These are phyloP conservation scores for Dioscorea zingiberensis DNA, from an alignment of 106 monocot species.

Conservation along the genomic window DNA sequence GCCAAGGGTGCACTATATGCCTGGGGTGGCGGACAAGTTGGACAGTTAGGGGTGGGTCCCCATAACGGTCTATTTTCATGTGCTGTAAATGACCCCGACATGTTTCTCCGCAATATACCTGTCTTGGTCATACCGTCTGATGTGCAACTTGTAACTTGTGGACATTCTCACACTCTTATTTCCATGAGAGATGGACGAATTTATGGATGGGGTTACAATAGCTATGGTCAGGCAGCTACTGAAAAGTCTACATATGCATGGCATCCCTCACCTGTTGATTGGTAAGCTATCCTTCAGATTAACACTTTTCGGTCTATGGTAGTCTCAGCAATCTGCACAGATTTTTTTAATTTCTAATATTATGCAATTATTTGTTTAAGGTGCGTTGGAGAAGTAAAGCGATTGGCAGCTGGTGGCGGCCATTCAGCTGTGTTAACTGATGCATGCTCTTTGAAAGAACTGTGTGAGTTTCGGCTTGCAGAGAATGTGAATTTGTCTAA, in stretches of 20 bases:
- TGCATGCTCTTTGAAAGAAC: conserved; percentile 81
- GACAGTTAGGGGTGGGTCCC: conserved; percentile 77
- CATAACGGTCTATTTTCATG: conserved; percentile 60
- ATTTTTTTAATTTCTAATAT: neutral
- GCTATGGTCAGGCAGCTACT: conserved; percentile 96
- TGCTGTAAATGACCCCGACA: conserved; percentile 41
- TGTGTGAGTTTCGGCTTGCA: conserved; percentile 90
- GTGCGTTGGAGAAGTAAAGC: conserved; percentile 90
- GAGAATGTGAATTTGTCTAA: conserved; percentile 64
- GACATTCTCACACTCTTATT: conserved; percentile 91
- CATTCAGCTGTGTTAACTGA: conserved; percentile 95
- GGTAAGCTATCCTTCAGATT: conserved; percentile 6
- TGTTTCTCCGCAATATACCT: conserved; percentile 65
- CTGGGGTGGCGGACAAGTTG: conserved; percentile 93
- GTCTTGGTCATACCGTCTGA: conserved; percentile 57
- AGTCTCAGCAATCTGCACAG: neutral
- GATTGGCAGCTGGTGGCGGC: conserved; percentile 89
- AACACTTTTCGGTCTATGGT: neutral
- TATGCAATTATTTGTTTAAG: conserved; percentile 14
- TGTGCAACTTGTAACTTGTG: conserved; percentile 72
- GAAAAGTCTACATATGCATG: conserved; percentile 86
- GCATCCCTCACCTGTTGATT: conserved; percentile 67
- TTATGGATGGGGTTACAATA: conserved; percentile 98
- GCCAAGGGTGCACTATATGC: conserved; percentile 70
- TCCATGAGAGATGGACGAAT: conserved; percentile 77